phyloP scores from a whole-genome alignment of 2,329 filamentous ascomycete genomes.

The Trichoderma oligosporum region DNA sequence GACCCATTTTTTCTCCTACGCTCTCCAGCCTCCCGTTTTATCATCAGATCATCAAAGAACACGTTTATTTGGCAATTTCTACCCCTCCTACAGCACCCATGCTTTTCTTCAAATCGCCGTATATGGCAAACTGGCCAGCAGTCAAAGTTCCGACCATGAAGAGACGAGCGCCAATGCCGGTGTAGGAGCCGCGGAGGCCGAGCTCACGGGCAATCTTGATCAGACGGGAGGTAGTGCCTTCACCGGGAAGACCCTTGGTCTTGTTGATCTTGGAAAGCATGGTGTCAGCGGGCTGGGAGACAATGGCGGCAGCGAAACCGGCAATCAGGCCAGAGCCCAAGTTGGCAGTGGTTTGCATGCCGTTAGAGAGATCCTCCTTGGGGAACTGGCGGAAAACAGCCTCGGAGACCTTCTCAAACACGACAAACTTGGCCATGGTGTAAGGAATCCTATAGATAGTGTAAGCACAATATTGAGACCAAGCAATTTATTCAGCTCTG shows the following conservation, averaged over 20 bases:
- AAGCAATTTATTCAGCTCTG: background rate
- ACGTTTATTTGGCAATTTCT: conserved; percentile 40
- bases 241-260: conserved; percentile 81
- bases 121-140: conserved; percentile 84
- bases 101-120: conserved; percentile 66
- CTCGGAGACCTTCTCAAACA: conserved; percentile 85
- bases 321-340: conserved; percentile 54
- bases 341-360: conserved; percentile 75
- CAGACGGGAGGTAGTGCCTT: conserved; percentile 74
- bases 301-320: conserved; percentile 79
- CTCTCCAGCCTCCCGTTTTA: conserved; percentile 1
- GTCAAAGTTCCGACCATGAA: conserved; percentile 67
- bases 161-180: conserved; percentile 72
- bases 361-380: conserved; percentile 65
- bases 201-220: conserved; percentile 88
- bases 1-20: conserved; percentile 6
- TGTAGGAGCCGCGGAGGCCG: conserved; percentile 71
- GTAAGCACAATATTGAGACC: background rate
- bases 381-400: conserved; percentile 63
- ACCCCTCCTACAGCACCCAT: conserved; percentile 72
- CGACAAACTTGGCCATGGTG: conserved; percentile 94
- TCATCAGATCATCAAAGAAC: conserved; percentile 3
- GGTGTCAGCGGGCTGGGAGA: conserved; percentile 88
- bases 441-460: conserved; percentile 66
- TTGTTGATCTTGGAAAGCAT: conserved; percentile 98